Evolutionary conservation across 176 grass and related monocot genomes (phyloP).

Genomic region (Olyra latifolia): DNA sequence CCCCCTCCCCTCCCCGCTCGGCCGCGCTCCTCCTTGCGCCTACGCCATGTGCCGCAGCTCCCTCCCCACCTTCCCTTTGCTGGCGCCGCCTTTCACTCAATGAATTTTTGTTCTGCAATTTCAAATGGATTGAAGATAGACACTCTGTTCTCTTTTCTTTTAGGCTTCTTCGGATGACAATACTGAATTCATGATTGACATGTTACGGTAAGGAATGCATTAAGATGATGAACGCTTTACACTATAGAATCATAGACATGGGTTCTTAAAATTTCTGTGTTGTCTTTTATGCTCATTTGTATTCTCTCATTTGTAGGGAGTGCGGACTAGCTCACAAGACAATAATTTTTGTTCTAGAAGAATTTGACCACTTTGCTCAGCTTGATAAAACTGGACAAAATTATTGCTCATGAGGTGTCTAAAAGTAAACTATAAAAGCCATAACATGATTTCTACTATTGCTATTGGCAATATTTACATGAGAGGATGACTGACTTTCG

Average conservation of each 20-base stretch:
- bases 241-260: not conserved
- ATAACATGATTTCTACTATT: not conserved
- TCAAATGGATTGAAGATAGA: constrained; percentile 13
- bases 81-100: not conserved
- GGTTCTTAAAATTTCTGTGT: not conserved
- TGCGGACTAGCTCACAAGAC: constrained; percentile 91
- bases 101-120: not conserved
- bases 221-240: constrained; percentile 6
- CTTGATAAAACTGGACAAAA: not conserved
- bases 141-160: constrained; percentile 23
- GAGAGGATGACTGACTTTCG: not conserved
- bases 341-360: constrained; percentile 75
- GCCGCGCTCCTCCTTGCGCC: too few relatives aligned
- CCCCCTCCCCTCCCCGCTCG: too few relatives aligned
- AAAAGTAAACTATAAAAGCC: constrained; percentile 16
- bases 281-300: constrained; percentile 22
- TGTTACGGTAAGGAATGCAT: constrained; percentile 59
- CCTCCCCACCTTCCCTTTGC: too few relatives aligned
- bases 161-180: constrained; percentile 99
- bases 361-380: constrained; percentile 90
- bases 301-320: constrained; percentile 59
- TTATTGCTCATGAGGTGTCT: not conserved
- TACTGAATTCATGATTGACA: constrained; percentile 86
- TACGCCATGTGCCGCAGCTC: too few relatives aligned
- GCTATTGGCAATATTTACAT: constrained; percentile 1